A percentile compares a stretch with the other conserved stretches of the same genome.
Conservation (phyloP, 306 rosid genomes). For the Sindora glabra region DNA sequence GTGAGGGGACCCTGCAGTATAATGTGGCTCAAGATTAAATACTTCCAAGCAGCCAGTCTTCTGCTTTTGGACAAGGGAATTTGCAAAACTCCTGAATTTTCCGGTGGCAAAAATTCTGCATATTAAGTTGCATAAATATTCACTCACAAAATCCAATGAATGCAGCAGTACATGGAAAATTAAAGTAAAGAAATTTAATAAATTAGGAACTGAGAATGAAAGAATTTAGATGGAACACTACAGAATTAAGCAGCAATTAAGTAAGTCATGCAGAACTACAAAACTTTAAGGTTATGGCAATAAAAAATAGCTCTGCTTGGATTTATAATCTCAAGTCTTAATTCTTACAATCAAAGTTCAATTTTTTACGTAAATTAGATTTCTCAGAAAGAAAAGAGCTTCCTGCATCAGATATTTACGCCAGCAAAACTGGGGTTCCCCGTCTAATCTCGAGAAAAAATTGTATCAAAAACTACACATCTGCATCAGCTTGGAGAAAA, state of each 20-base stretch:
- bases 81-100: conserved; percentile 40
- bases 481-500: too few species aligned
- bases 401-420: background rate
- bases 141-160: conserved; percentile 10
- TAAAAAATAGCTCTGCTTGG: background rate
- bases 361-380: background rate
- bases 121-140: conserved; percentile 3
- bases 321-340: background rate
- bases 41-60: conserved; percentile 19
- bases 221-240: background rate
- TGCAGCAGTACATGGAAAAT: background rate
- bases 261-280: background rate
- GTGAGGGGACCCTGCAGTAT: conserved; percentile 21
- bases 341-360: background rate
- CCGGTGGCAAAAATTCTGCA: conserved; percentile 46
- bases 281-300: background rate
- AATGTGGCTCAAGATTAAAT: background rate
- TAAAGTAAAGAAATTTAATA: background rate
- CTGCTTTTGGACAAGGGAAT: conserved; percentile 18
- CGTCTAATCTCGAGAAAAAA: background rate
- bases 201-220: background rate
- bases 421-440: background rate
- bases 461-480: too few species aligned
- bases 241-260: too few species aligned
- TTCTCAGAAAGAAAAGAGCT: background rate